Evolutionary conservation across 176 grass and related monocot genomes (phyloP).

Genomic region (Themeda triandra): DNA sequence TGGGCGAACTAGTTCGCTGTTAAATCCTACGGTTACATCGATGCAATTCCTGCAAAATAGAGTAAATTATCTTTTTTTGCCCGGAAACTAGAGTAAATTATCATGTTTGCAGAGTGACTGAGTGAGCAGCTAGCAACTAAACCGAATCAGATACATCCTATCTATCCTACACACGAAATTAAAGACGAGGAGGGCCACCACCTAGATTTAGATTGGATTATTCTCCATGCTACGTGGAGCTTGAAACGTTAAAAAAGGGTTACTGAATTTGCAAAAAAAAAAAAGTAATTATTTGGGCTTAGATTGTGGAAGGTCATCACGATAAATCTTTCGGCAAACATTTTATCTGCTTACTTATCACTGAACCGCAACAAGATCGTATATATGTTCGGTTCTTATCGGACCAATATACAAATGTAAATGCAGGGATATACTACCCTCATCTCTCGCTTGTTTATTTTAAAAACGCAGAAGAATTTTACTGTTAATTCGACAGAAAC

Average conservation of each 20-base stretch:
- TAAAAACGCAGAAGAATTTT: not conserved
- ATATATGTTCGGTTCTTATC: not conserved
- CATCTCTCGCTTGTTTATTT: not conserved
- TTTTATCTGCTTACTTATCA: not conserved
- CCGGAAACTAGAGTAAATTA: not conserved
- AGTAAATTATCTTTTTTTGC: not conserved
- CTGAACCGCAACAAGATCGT: not conserved
- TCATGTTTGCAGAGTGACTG: not conserved
- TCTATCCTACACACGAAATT: not conserved
- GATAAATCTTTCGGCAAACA: not conserved
- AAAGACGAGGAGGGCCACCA: not conserved
- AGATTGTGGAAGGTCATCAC: not conserved
- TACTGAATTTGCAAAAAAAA: not conserved
- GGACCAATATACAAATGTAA: not conserved
- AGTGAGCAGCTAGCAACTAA: not conserved
- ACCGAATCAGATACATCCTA: constrained; percentile 17
- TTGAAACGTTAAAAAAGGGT: not conserved
- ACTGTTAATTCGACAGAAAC: not conserved
- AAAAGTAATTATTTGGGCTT: not conserved
- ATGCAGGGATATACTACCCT: no score
- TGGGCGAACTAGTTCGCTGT: not conserved
- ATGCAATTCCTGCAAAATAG: not conserved
- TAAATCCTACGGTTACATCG: not conserved
- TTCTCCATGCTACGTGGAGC: not conserved
- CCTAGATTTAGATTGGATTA: not conserved